Evolutionary conservation across 2,329 filamentous ascomycete species (phyloP).

Genomic region (Monosporascus sp.): DNA sequence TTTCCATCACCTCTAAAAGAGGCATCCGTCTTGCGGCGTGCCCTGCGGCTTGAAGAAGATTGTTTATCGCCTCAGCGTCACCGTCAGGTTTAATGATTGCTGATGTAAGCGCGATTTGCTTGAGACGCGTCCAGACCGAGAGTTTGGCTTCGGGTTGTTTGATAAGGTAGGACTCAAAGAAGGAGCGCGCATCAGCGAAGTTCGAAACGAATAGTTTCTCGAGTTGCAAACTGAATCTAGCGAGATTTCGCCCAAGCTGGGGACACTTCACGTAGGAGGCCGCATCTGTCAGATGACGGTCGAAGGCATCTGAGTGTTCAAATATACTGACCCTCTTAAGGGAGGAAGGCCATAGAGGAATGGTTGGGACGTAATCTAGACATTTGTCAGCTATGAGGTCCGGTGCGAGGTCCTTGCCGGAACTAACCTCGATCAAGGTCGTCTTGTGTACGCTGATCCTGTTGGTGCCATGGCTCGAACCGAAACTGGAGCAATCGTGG

Average conservation of each 20-base stretch:
- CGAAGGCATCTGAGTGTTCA: slow-evolving; percentile 8
- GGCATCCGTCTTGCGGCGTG: slow-evolving; percentile 22
- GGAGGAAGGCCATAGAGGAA: slow-evolving; percentile 7
- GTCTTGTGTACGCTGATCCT: slow-evolving; percentile 5
- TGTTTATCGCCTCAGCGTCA: slow-evolving; percentile 15
- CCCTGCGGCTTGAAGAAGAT: slow-evolving; percentile 15
- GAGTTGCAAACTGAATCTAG: slow-evolving; percentile 8
- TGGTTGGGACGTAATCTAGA: slow-evolving; percentile 7
- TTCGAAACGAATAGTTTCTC: slow-evolving; percentile 14
- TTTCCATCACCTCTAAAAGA: slow-evolving; percentile 17
- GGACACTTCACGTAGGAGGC: slow-evolving; percentile 1
- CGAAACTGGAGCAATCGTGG: slow-evolving; percentile 9
- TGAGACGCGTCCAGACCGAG: slow-evolving; percentile 18
- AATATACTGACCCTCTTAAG: slow-evolving; percentile 10
- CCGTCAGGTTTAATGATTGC: slow-evolving; percentile 11
- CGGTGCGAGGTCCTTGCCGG: neutral
- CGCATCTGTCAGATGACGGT: neutral
- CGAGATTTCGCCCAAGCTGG: slow-evolving; percentile 10
- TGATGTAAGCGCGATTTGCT: slow-evolving; percentile 20
- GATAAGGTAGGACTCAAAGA: slow-evolving; percentile 16
- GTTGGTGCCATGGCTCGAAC: slow-evolving; percentile 10
- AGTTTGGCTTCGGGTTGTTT: slow-evolving; percentile 1
- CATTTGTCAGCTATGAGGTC: neutral
- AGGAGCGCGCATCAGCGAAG: slow-evolving; percentile 11
- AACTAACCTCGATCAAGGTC: slow-evolving; percentile 10